Evolutionary conservation across 2,329 filamentous ascomycete genomes (phyloP).

Genomic region (Colletotrichum sp.): DNA sequence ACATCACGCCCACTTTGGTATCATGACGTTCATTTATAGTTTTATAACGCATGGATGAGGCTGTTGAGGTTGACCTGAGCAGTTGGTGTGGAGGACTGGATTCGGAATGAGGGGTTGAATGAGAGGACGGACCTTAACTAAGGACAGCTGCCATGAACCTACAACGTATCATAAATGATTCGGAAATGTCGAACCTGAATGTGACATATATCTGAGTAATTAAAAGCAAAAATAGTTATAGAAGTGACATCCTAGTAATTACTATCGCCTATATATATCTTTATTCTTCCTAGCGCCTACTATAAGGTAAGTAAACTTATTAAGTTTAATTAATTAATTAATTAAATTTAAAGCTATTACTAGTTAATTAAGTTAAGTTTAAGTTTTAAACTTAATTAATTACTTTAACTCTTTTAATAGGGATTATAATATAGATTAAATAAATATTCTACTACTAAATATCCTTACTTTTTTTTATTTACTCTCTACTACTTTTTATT

Average conservation of each 20-base stretch:
- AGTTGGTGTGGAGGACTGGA: background rate
- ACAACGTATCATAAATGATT: background rate
- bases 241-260: background rate
- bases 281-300: fast-evolving
- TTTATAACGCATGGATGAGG: background rate
- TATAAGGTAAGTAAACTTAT: too few relatives aligned
- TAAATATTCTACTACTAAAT: too few relatives aligned
- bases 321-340: too few relatives aligned
- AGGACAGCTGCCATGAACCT: background rate
- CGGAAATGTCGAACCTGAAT: background rate
- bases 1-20: background rate
- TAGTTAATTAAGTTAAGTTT: too few relatives aligned
- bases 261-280: background rate
- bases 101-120: background rate
- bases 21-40: background rate
- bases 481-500: too few relatives aligned
- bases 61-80: background rate
- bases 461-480: too few relatives aligned
- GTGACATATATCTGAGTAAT: fast-evolving
- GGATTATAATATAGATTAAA: too few relatives aligned
- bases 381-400: too few relatives aligned
- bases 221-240: background rate
- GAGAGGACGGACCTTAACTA: background rate
- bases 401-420: too few relatives aligned
- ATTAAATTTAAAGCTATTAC: too few relatives aligned